phyloP scores from a whole-genome alignment of 805 yeast species.

The Nakazawaea sp. region DNA sequence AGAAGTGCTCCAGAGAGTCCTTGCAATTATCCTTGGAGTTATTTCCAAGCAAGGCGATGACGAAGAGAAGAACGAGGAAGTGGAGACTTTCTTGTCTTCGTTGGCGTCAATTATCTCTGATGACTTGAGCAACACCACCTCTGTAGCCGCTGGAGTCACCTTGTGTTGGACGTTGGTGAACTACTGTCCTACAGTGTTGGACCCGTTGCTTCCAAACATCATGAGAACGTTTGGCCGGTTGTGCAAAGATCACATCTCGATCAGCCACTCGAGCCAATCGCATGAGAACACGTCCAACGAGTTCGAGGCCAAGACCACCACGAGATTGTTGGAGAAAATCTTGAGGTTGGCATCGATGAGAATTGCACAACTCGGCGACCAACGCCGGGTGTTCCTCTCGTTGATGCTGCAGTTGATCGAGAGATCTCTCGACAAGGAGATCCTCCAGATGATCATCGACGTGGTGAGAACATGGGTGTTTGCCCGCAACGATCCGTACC shows the following conservation, averaged over 20 bases:
- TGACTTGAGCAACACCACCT: constrained; percentile 62
- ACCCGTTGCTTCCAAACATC: constrained; percentile 64
- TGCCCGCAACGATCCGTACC: constrained; percentile 74
- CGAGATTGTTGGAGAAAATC: constrained; percentile 67
- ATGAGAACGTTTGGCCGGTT: constrained; percentile 86
- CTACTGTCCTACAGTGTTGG: constrained; percentile 66
- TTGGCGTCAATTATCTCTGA: constrained; percentile 69
- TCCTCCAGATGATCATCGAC: constrained; percentile 66
- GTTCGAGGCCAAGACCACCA: constrained; percentile 74
- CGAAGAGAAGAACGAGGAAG: constrained; percentile 55
- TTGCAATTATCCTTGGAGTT: constrained; percentile 66
- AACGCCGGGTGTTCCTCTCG: constrained; percentile 81
- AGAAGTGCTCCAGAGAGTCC: constrained; percentile 70
- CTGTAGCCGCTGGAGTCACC: constrained; percentile 84
- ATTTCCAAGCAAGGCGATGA: constrained; percentile 38
- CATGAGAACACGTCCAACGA: constrained; percentile 29
- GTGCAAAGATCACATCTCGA: constrained; percentile 77
- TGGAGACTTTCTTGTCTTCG: constrained; percentile 52
- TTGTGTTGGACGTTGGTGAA: constrained; percentile 75
- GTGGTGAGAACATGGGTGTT: constrained; percentile 90
- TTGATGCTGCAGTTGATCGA: constrained; percentile 87
- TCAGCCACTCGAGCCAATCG: constrained; percentile 15
- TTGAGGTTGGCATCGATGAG: constrained; percentile 73
- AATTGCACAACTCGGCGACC: constrained; percentile 86
- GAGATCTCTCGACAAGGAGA: constrained; percentile 70